Percentiles rank a stretch among this genome's conserved stretches.
Evolutionary conservation across 768 basidiomycete genomes (phyloP).

Genomic region (Dacryopinax spathularia): DNA sequence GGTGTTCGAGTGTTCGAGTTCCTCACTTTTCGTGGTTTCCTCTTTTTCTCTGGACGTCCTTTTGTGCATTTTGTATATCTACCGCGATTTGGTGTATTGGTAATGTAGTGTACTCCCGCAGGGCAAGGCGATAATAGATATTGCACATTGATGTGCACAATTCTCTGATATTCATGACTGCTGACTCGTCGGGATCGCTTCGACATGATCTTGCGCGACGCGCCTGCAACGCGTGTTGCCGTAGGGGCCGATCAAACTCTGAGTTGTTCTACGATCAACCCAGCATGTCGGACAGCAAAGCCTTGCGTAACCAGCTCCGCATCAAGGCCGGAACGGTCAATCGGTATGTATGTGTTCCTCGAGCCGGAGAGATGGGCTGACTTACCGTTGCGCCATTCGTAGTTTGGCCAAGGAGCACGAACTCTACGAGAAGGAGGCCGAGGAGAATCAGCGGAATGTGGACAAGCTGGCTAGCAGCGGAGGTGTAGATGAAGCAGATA

Average conservation of each 20-base stretch:
- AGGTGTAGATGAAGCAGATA: constrained; percentile 51
- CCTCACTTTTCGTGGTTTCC: too few species aligned
- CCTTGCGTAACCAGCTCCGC: constrained; percentile 38
- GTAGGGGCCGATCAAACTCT: too few species aligned
- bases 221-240: too few species aligned
- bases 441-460: constrained; percentile 41
- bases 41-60: too few species aligned
- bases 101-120: too few species aligned
- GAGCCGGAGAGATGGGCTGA: background rate
- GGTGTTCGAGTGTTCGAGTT: too few species aligned
- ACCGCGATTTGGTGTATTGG: too few species aligned
- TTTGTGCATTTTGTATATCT: too few species aligned
- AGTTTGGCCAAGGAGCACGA: constrained; percentile 57
- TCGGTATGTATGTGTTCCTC: constrained; percentile 33
- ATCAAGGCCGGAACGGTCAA: constrained; percentile 57
- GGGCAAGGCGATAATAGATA: too few species aligned
- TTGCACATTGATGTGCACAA: too few species aligned
- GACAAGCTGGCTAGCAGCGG: constrained; percentile 46
- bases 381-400: background rate
- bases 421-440: constrained; percentile 52
- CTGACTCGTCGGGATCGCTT: too few species aligned
- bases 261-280: background rate
- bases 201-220: background rate
- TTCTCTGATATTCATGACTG: too few species aligned
- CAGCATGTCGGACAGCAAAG: background rate